A percentile compares a stretch with the other conserved stretches of the same genome.
These are phyloP conservation scores for Tetradesmus lagerheimii DNA, from an alignment of 139 green algal genomes.

Conservation along the genomic window DNA sequence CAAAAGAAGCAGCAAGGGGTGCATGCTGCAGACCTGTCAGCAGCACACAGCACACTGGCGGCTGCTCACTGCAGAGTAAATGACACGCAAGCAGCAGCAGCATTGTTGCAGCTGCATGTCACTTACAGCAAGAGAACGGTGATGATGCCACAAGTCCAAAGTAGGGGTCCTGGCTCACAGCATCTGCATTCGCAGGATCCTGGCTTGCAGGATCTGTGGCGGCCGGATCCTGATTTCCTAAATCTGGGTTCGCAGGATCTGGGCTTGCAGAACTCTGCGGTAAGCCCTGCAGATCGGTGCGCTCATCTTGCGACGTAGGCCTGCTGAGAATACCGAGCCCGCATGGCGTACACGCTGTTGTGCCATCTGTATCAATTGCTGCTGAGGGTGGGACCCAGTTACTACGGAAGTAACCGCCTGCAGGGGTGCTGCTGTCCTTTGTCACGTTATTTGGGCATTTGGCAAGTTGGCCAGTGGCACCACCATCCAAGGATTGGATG, in stretches of 20 bases:
- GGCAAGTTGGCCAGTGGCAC: not conserved
- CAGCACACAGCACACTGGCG: no score
- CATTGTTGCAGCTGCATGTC: not conserved
- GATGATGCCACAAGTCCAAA: not conserved
- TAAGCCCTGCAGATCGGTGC: not conserved
- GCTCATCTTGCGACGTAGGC: not conserved
- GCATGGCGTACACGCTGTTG: not conserved
- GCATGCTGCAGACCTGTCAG: no score
- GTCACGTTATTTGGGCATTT: not conserved
- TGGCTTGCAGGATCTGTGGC: no score
- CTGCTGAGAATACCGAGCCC: not conserved
- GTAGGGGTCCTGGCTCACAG: not conserved
- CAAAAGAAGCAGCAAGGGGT: no score
- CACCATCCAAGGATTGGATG: not conserved
- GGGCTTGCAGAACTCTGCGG: not conserved
- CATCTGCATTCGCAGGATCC: not conserved
- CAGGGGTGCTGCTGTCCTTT: not conserved
- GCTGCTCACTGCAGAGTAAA: no score
- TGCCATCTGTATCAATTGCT: not conserved
- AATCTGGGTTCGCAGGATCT: not conserved
- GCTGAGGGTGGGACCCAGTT: not conserved
- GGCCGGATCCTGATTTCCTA: not conserved
- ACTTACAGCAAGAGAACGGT: not conserved
- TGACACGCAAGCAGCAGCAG: not conserved
- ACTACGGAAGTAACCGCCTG: not conserved